Percentiles rank a stretch among this genome's conserved stretches.
These are phyloP conservation scores for Thoreauomyces humboldtii DNA, from an alignment of 192 early-diverging fungal genomes.

Conservation along the genomic window DNA sequence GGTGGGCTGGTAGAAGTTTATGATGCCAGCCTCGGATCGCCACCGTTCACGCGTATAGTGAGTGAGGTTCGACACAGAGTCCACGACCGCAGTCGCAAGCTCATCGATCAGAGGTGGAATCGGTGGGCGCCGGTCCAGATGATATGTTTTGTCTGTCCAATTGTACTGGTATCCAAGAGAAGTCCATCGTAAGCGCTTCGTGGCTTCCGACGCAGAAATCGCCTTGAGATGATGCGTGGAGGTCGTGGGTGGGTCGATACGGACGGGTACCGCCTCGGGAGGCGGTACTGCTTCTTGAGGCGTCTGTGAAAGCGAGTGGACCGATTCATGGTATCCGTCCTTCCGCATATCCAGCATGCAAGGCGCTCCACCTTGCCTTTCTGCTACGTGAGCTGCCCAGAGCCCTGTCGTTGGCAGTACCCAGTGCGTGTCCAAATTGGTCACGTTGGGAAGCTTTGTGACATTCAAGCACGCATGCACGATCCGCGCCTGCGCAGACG, in stretches of 20 bases:
- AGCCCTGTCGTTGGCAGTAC: conserved; percentile 57
- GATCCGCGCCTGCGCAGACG: conserved; percentile 63
- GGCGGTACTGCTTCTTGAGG: neutral
- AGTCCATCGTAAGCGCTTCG: conserved; percentile 44
- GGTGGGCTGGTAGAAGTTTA: conserved; percentile 87
- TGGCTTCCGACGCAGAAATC: conserved; percentile 20
- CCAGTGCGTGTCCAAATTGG: conserved; percentile 90
- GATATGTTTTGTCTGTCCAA: conserved; percentile 59
- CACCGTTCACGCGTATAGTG: conserved; percentile 57
- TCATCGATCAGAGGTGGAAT: conserved; percentile 68
- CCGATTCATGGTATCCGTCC: conserved; percentile 13
- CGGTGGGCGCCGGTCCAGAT: conserved; percentile 59
- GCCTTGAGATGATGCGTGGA: conserved; percentile 26
- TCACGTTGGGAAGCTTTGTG: conserved; percentile 73
- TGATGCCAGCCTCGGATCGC: conserved; percentile 82
- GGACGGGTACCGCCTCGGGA: neutral
- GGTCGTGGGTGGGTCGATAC: conserved; percentile 44
- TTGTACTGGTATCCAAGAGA: conserved; percentile 51
- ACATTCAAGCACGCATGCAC: conserved; percentile 78
- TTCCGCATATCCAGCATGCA: neutral
- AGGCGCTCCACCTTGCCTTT: neutral
- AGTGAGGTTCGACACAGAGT: conserved; percentile 56
- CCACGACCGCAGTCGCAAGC: conserved; percentile 66
- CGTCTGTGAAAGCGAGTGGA: neutral
- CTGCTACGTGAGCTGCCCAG: conserved; percentile 54